Evolutionary conservation across 768 basidiomycete genomes (phyloP).

Genomic region (Krasilnikovozyma curviuscula): DNA sequence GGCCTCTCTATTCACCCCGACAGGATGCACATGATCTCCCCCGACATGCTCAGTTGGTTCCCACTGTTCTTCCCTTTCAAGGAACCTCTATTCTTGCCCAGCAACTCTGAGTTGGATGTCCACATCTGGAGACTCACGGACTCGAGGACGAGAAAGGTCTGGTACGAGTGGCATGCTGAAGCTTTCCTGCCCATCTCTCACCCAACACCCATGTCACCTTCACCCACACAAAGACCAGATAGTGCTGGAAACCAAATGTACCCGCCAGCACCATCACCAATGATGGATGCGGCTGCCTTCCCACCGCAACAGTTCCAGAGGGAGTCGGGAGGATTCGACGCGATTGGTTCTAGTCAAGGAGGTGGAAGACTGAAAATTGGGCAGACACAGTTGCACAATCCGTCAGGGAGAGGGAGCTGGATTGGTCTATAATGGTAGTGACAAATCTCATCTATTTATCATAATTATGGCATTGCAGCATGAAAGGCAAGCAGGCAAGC

Average conservation of each 20-base stretch:
- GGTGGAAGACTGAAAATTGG: slow-evolving; percentile 54
- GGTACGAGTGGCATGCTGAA: slow-evolving; percentile 99
- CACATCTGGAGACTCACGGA: slow-evolving; percentile 87
- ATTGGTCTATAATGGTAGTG: slow-evolving; percentile 46
- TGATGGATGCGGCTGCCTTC: slow-evolving; percentile 38
- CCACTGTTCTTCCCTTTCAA: slow-evolving; percentile 89
- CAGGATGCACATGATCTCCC: slow-evolving; percentile 63
- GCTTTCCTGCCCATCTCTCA: slow-evolving; percentile 50
- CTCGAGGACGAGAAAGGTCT: slow-evolving; percentile 50
- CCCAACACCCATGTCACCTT: slow-evolving; percentile 4
- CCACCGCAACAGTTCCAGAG: slow-evolving; percentile 2
- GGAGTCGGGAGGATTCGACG: slow-evolving; percentile 5
- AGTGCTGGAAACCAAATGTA: slow-evolving; percentile 2
- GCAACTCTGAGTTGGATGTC: slow-evolving; percentile 76
- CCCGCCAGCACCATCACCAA: slow-evolving; percentile 47
- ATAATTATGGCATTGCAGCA: no score
- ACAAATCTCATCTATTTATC: no score
- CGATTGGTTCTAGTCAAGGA: slow-evolving; percentile 9
- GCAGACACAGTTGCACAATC: slow-evolving; percentile 81
- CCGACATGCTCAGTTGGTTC: slow-evolving; percentile 99
- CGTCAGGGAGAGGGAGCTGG: slow-evolving; percentile 77
- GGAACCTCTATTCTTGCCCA: slow-evolving; percentile 86
- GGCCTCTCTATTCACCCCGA: slow-evolving; percentile 88
- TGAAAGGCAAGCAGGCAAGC: no score
- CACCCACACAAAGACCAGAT: not conserved